phyloP scores from a whole-genome alignment of 2,329 filamentous ascomycete genomes.

The Graphilbum sp. region DNA sequence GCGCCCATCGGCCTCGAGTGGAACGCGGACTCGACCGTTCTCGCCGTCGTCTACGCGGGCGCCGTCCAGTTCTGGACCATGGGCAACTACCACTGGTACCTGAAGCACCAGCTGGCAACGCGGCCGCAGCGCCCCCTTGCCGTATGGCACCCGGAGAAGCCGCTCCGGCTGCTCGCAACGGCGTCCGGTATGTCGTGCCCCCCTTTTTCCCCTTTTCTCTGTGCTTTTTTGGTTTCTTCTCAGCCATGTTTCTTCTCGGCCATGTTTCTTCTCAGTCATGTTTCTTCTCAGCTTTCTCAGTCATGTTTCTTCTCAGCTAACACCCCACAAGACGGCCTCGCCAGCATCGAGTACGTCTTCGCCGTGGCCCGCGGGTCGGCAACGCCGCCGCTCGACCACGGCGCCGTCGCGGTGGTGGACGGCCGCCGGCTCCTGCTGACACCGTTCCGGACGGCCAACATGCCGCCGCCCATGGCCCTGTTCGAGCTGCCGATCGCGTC shows the following conservation, averaged over 20 bases:
- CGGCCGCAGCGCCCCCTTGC: conserved; percentile 17
- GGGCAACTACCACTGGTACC: conserved; percentile 95
- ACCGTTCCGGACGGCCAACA: conserved; percentile 64
- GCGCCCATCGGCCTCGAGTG: conserved; percentile 52
- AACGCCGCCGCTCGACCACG: conserved; percentile 56
- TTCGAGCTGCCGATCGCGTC: conserved; percentile 50
- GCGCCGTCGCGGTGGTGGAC: conserved; percentile 70
- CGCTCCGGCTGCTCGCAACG: conserved; percentile 48
- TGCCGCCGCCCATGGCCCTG: conserved; percentile 86
- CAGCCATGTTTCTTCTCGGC: too few species aligned
- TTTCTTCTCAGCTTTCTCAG: too few species aligned
- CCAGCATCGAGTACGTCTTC: conserved; percentile 52
- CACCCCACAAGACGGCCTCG: conserved; percentile 27
- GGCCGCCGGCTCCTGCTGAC: conserved; percentile 68
- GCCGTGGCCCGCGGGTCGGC: conserved; percentile 53
- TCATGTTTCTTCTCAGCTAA: background rate
- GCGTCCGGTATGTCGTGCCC: conserved; percentile 25
- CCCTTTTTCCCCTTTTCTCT: too few species aligned
- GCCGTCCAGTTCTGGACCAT: conserved; percentile 89
- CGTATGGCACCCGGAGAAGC: conserved; percentile 78
- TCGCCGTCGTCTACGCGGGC: conserved; percentile 63
- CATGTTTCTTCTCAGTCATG: too few species aligned
- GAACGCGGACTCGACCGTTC: conserved; percentile 84
- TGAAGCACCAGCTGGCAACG: conserved; percentile 70
- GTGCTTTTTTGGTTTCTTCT: too few species aligned